A percentile compares a stretch with the other conserved stretches of the same genome.
phyloP scores from a whole-genome alignment of 2,329 filamentous ascomycete genomes.

The Nigrospora oryzae region DNA sequence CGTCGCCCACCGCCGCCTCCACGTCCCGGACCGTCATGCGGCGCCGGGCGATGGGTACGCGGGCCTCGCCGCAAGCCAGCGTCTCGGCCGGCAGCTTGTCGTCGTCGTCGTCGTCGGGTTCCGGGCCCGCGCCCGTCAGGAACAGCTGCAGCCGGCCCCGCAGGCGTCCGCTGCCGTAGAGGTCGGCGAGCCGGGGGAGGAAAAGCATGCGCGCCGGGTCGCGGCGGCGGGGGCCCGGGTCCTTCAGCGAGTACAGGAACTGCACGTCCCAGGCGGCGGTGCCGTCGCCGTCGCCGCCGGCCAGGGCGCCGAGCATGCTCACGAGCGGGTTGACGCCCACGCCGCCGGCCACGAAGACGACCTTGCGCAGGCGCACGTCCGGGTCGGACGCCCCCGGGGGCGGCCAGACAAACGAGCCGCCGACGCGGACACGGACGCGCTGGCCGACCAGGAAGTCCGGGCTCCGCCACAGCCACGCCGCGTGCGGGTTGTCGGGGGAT shows the following conservation, averaged over 20 bases:
- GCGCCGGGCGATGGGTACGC: constrained; percentile 22
- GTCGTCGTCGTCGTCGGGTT: not conserved
- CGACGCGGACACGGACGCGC: constrained; percentile 60
- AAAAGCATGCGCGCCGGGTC: constrained; percentile 36
- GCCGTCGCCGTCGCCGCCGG: constrained; percentile 18
- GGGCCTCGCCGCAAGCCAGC: constrained; percentile 8
- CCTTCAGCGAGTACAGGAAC: constrained; percentile 53
- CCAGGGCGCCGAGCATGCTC: constrained; percentile 49
- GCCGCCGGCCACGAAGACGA: constrained; percentile 72
- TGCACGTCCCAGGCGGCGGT: constrained; percentile 50
- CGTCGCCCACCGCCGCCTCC: constrained; percentile 24
- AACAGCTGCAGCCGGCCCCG: constrained; percentile 37
- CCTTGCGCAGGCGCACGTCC: constrained; percentile 35
- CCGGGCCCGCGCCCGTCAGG: constrained; percentile 24
- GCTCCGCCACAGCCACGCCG: constrained; percentile 65
- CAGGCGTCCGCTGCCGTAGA: constrained; percentile 29
- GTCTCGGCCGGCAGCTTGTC: too few relatives aligned
- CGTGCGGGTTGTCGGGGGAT: constrained; percentile 62
- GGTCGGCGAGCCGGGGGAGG: constrained; percentile 32
- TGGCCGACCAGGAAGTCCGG: constrained; percentile 46
- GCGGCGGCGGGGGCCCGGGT: constrained; percentile 11
- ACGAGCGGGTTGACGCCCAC: constrained; percentile 77
- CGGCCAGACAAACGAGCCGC: constrained; percentile 76
- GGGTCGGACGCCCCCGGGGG: constrained; percentile 39
- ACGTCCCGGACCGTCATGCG: constrained; percentile 37